Evolutionary conservation across 2,329 filamentous ascomycete genomes (phyloP), one percentile per base, ranked within the genome.

Genomic region (Pseudogymnoascus sp.): DNA sequence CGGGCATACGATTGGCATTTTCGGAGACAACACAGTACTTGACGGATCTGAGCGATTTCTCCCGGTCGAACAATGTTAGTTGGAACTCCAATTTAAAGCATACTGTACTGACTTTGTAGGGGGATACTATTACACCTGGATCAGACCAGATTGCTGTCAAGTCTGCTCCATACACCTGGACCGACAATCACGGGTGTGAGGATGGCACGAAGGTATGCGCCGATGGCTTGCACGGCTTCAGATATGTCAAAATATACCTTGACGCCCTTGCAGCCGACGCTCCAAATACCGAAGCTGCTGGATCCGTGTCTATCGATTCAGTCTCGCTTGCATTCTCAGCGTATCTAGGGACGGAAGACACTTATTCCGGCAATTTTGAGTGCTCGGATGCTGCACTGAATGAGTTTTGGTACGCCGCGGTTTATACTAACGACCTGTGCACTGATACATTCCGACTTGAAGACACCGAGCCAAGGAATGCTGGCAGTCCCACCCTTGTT

Each of bases 161-260:
- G 39, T 69, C 73, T 2, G 63, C 74, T 3, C 69, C 74, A 3
- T 81, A 79, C 63, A 78, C 74, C 1, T 83, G 80, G 81, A 75
- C 72, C 8, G 73, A 80, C 63, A 70, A 73, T 37, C 74, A 77
- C 62, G 79, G 80, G 10, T 83, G 81, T 64, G 71, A 78, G 43
- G 70, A 76, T 51, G 75, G 70, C 16, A 73, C 65, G 5, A 71
- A 80, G 64, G 80, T 83, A 11, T 83, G 81, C 67, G 73, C 78
- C 0, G 81, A 83, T 64, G 81, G 81, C 2, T 71, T 83, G 4
- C 81, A 83, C 62, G 81, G 80, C 4, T 83, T 83, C 68, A 77
- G 81, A 39, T 83, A 83, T 65, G 68, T 83, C 41, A 80, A 77
- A 62, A 78, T 83, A 28, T 76, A 76, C 51, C 73, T 83, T 3